Evolutionary conservation across 306 rosid species (phyloP), one percentile per base, ranked within the genome.

Genomic region (Ochetophila trinervis): DNA sequence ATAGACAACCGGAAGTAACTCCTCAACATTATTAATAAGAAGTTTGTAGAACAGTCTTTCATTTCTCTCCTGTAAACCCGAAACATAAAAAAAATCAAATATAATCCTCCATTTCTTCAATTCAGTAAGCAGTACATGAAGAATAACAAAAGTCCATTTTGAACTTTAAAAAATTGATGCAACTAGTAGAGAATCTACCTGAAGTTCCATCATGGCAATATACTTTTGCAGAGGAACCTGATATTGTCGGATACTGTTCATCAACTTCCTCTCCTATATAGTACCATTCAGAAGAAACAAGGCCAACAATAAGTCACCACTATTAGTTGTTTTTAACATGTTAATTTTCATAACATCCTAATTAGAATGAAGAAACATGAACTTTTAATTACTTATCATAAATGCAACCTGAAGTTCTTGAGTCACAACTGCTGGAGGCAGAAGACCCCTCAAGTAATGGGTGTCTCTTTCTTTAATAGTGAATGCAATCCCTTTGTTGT

Each of bases 401-500:
- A 15, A 62, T 9, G 63, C 61, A 78, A 91, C 98, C 98, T 93
- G 98, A 82, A 87, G 96, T 66, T 81, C 77, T 76, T 93, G 99
- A 56, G 85, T 4, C 60, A 51, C 27, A 65, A 84, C 66, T 10
- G 82, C 62, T 2, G 99, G 99, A 65, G 99, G 99, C 17, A 93
- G 68, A 68, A 93, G 99, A 0, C 99, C 99, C 10, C 99, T 91
- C 91, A 90, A 72, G 79, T 90, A 90, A 78, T 93, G 99, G 17
- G 94, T 80, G 80, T 90, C 99, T 68, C 99, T 93, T 87, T 93
- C 99, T 63, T 79, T 79, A 74, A 84, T 94, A 6, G 87, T 88
- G 71, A 93, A 93, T 56, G 96, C 94, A 52, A 93, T 87, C 48
- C 99, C 99, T 64, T 93, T 93, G 80, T 93, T 90, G 79, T 93